Conservation (phyloP, 768 basidiomycete genomes). For the Xerocomellus dryophilus region DNA sequence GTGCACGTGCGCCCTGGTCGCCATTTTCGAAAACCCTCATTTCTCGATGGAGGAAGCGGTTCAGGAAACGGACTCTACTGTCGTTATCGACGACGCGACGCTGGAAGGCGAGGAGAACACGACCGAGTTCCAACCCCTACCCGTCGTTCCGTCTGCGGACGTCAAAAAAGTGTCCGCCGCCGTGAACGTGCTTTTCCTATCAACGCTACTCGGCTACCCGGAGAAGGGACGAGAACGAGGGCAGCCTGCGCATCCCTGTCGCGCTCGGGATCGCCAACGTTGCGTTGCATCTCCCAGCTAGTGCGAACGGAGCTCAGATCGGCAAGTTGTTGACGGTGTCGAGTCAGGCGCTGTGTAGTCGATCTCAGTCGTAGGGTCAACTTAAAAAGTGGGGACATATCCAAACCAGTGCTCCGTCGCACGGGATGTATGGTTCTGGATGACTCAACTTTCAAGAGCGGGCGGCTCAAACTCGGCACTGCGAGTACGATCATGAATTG, state of each 20-base stretch:
- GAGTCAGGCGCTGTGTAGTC: conserved; percentile 85
- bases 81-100: conserved; percentile 31
- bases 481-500: background rate
- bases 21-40: conserved; percentile 86
- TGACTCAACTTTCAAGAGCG: background rate
- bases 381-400: background rate
- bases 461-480: background rate
- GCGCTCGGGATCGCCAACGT: conserved; percentile 84
- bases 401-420: background rate
- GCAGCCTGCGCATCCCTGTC: conserved; percentile 83
- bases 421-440: background rate
- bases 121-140: conserved; percentile 5
- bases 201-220: conserved; percentile 72
- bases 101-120: conserved; percentile 29
- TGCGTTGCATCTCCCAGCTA: conserved; percentile 71
- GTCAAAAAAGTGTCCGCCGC: conserved; percentile 60
- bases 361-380: conserved; percentile 41
- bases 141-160: conserved; percentile 7
- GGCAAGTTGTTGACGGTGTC: conserved; percentile 76
- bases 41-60: conserved; percentile 74
- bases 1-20: conserved; percentile 78
- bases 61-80: conserved; percentile 25
- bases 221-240: conserved; percentile 85
- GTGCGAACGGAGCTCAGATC: conserved; percentile 63
- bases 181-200: conserved; percentile 73